A percentile compares a stretch with the other conserved stretches of the same genome.
Evolutionary conservation across 169 alveolate genomes (phyloP).

Genomic region (Cryptosporidium meleagridis): DNA sequence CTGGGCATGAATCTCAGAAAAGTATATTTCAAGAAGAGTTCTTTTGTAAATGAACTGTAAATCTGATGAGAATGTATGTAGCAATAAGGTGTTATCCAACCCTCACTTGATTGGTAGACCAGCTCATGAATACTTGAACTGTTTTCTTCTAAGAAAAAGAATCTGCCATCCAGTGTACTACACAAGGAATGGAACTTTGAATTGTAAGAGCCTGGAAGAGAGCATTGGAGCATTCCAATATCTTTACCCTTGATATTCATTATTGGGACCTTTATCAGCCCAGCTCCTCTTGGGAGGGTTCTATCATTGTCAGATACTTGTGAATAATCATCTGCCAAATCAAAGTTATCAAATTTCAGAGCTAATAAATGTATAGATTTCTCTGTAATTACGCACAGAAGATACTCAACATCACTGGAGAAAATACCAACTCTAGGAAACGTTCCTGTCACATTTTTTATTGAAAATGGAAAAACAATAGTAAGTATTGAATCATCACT

Average conservation of each 20-base stretch:
- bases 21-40: slow-evolving; percentile 26
- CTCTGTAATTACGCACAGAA: slow-evolving; percentile 53
- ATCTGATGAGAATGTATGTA: slow-evolving; percentile 51
- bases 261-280: slow-evolving; percentile 26
- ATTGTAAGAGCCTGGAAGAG: slow-evolving; percentile 40
- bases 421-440: slow-evolving; percentile 56
- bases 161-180: slow-evolving; percentile 69
- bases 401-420: slow-evolving; percentile 27
- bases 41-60: slow-evolving; percentile 18
- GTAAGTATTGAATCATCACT: slow-evolving; percentile 27
- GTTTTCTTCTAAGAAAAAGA: slow-evolving; percentile 32
- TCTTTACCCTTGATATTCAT: slow-evolving; percentile 24
- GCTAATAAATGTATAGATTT: slow-evolving; percentile 38
- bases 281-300: slow-evolving; percentile 24
- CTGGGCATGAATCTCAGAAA: slow-evolving; percentile 53
- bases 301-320: not conserved
- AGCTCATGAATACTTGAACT: slow-evolving; percentile 46
- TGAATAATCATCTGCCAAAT: not conserved
- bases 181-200: slow-evolving; percentile 52
- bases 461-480: slow-evolving; percentile 37
- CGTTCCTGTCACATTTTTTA: slow-evolving; percentile 35
- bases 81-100: slow-evolving; percentile 74
- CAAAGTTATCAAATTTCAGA: slow-evolving; percentile 17
- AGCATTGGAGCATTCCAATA: slow-evolving; percentile 36
- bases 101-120: slow-evolving; percentile 68